phyloP scores from a whole-genome alignment of 2,329 filamentous ascomycete species.

The Amauroascus verrucosus region DNA sequence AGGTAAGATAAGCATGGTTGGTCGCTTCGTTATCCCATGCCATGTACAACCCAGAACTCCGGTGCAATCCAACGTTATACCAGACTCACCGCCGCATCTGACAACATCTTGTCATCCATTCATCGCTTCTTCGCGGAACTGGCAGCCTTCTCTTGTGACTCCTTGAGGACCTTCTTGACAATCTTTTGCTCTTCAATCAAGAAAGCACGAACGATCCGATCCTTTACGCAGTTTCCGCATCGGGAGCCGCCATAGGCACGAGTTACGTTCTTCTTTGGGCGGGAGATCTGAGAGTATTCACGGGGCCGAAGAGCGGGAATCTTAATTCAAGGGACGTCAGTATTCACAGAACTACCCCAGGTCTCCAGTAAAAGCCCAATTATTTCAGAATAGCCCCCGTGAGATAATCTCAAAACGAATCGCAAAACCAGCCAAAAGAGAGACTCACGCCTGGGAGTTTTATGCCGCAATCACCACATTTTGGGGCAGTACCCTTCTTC shows the following conservation, averaged over 20 bases:
- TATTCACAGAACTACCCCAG: background rate
- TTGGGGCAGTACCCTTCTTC: slow-evolving; percentile 96
- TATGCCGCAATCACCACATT: slow-evolving; percentile 97
- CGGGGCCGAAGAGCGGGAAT: slow-evolving; percentile 93
- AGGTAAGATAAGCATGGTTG: slow-evolving; percentile 7
- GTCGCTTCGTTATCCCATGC: slow-evolving; percentile 10
- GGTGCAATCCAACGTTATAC: slow-evolving; percentile 14
- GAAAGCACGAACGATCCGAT: slow-evolving; percentile 96
- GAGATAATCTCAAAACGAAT: background rate
- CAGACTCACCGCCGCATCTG: slow-evolving; percentile 7
- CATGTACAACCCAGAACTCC: slow-evolving; percentile 14
- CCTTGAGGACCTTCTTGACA: slow-evolving; percentile 99
- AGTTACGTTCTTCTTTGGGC: slow-evolving; percentile 98
- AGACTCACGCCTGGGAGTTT: slow-evolving; percentile 94
- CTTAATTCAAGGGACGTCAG: slow-evolving; percentile 37
- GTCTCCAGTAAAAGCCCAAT: background rate
- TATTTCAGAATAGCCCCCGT: background rate
- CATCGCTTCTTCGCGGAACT: slow-evolving; percentile 33
- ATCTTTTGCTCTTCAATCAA: slow-evolving; percentile 99
- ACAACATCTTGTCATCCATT: slow-evolving; percentile 17
- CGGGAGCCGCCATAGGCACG: slow-evolving; percentile 96
- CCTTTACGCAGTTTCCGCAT: slow-evolving; percentile 97
- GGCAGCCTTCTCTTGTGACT: slow-evolving; percentile 63
- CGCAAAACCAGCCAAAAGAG: slow-evolving; percentile 16
- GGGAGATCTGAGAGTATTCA: slow-evolving; percentile 94